Evolutionary conservation across 2,329 filamentous ascomycete genomes (phyloP).

Genomic region (Rhinocladiella similis): DNA sequence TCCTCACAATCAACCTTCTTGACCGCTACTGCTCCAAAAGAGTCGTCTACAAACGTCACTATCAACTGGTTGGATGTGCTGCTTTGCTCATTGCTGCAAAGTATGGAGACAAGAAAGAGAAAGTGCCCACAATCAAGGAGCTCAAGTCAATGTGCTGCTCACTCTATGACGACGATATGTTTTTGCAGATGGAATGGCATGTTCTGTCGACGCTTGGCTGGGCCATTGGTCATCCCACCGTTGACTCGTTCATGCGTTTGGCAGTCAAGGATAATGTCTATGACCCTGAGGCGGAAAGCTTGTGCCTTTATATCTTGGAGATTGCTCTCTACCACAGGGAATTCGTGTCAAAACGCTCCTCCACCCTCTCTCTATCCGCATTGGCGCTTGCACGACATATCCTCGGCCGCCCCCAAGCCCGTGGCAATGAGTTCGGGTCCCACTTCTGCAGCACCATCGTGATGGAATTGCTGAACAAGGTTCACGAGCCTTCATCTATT

Average conservation of each 20-base stretch:
- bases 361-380: conserved; percentile 84
- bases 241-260: conserved; percentile 89
- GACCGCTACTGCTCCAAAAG: conserved; percentile 97
- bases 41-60: conserved; percentile 98
- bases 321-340: conserved; percentile 95
- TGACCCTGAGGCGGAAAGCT: conserved; percentile 87
- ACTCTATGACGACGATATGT: conserved; percentile 98
- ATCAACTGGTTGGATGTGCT: conserved; percentile 95
- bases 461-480: conserved; percentile 63
- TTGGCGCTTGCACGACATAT: conserved; percentile 85
- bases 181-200: conserved; percentile 99
- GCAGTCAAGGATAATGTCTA: conserved; percentile 74
- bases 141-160: conserved; percentile 99
- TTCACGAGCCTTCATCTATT: conserved; percentile 67
- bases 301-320: conserved; percentile 92
- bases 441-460: conserved; percentile 55
- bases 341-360: conserved; percentile 89
- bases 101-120: conserved; percentile 98
- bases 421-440: conserved; percentile 71
- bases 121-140: conserved; percentile 95
- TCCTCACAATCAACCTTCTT: conserved; percentile 92
- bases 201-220: conserved; percentile 96
- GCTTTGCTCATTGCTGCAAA: conserved; percentile 95
- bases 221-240: conserved; percentile 92
- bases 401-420: conserved; percentile 73